Base-by-base conservation (phyloP, 2,329 filamentous ascomycete genomes). In the Colletotrichum acutatum region DNA sequence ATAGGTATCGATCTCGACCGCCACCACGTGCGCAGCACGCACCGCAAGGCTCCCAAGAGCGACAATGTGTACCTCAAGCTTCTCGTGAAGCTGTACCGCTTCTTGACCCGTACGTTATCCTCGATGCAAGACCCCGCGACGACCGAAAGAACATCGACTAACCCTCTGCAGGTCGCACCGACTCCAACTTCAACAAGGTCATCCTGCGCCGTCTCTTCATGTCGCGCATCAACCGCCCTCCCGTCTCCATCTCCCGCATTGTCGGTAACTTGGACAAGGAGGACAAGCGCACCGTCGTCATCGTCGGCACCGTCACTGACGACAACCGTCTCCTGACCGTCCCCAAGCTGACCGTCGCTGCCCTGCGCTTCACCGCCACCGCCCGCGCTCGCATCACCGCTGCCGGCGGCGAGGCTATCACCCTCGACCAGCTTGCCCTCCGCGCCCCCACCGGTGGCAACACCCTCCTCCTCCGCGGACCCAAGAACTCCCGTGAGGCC, bases 21-120 rank as follows among this genome's bases (percentile, higher is more conserved):
- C 80, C 90, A 93, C 86, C 91, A 93, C 85, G 89, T 91, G 83
- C 90, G 90, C 83, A 86, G 83, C 84, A 92, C 90, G 78, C 95
- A 98, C 90, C 94, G 95, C 87, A 95, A 94, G 91, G 95, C 94
- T 80, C 94, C 95, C 83, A 98, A 98, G 94, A 97, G 94, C 89
- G 94, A 97, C 90, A 98, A 98, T 91, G 94, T 96, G 83, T 98
- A 98, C 88, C 90, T 98, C 81, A 96, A 96, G 91, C 92, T 98
- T 85, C 90, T 98, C 85, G 95, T 98, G 87, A 98, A 98, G 93
- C 93, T 98, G 68, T 98, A 98, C 91, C 94, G 94, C 90, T 98
- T 98, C 91, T 89, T 98, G 86, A 92, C 95, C 83, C 94, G 95
- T 97, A 94, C 87, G 93, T 92, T 76, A 11, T 24, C 16, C 60